Percentiles rank a stretch among this genome's conserved stretches.
phyloP scores from a whole-genome alignment of 305 asterid species.

The Ajuga reptans region DNA sequence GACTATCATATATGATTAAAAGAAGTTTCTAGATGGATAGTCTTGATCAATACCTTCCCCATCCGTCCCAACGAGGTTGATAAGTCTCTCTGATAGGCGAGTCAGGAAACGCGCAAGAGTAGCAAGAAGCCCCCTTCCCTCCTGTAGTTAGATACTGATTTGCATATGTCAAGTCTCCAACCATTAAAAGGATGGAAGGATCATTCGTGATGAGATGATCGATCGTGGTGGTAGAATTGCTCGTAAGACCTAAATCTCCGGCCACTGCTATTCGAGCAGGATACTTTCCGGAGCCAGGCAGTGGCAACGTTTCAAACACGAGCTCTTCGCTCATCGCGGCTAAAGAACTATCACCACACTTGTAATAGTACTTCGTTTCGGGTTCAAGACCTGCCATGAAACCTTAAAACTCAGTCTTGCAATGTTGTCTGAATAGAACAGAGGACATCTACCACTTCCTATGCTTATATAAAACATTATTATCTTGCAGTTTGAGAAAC shows the following conservation, averaged over 20 bases:
- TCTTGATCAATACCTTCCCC: conserved; percentile 57
- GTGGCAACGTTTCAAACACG: conserved; percentile 49
- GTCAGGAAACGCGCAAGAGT: conserved; percentile 58
- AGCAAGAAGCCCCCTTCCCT: conserved; percentile 67
- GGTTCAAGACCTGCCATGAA: conserved; percentile 56
- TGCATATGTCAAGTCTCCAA: conserved; percentile 71
- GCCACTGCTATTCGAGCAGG: conserved; percentile 58
- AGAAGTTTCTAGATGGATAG: not conserved
- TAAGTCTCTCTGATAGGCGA: conserved; percentile 69
- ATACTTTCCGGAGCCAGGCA: conserved; percentile 45
- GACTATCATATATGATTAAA: too few relatives aligned
- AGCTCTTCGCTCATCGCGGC: conserved; percentile 59
- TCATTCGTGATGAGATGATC: conserved; percentile 56
- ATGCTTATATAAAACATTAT: not conserved
- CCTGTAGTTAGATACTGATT: conserved; percentile 72
- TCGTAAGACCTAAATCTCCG: conserved; percentile 80
- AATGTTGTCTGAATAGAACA: not conserved
- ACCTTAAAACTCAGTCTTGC: conserved; percentile 6
- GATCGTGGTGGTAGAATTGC: conserved; percentile 61
- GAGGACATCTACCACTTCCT: not conserved
- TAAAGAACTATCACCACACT: conserved; percentile 69
- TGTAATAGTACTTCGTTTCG: conserved; percentile 60
- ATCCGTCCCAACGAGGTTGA: conserved; percentile 88
- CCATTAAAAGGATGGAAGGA: conserved; percentile 58
- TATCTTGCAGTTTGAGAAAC: not conserved